Conservation (phyloP, 345 rosid species). For the Passiflora organensis region DNA sequence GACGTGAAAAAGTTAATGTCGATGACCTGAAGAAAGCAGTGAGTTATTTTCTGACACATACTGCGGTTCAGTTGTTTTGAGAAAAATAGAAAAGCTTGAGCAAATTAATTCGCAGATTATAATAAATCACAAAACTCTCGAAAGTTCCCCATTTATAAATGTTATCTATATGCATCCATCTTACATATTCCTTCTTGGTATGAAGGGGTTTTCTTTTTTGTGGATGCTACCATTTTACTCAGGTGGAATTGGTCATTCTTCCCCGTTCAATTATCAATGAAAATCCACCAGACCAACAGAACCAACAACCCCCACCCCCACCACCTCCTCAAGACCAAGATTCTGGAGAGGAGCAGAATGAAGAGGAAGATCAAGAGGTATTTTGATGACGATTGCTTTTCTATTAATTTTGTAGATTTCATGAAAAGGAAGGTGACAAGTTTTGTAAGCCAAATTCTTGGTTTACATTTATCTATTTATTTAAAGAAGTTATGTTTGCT, state of each 20-base stretch:
- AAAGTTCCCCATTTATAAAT: not conserved
- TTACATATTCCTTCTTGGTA: not conserved
- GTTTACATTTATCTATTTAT: not conserved
- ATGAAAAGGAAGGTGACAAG: not conserved
- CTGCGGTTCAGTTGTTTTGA: not conserved
- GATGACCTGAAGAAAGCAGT: conserved; percentile 98
- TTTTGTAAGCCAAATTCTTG: not conserved
- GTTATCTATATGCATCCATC: not conserved
- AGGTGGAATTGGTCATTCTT: conserved; percentile 97
- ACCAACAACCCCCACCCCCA: conserved; percentile 93
- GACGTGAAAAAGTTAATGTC: conserved; percentile 80
- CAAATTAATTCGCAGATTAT: not conserved
- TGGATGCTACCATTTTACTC: conserved; percentile 22
- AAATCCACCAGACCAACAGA: conserved; percentile 80
- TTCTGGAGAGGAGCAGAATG: conserved; percentile 72
- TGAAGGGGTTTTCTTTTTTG: conserved; percentile 2
- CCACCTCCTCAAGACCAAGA: conserved; percentile 84
- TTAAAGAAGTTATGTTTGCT: conserved; percentile 4
- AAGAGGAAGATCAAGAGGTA: conserved; percentile 85
- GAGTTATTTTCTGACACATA: conserved; percentile 36
- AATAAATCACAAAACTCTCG: not conserved
- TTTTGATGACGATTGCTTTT: conserved; percentile 5
- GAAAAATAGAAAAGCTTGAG: not conserved
- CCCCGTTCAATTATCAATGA: conserved; percentile 80
- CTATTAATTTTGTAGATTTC: not conserved